Conservation (phyloP, 225 moss, liverwort and hornwort species). For the Thuidium tamariscinum region DNA sequence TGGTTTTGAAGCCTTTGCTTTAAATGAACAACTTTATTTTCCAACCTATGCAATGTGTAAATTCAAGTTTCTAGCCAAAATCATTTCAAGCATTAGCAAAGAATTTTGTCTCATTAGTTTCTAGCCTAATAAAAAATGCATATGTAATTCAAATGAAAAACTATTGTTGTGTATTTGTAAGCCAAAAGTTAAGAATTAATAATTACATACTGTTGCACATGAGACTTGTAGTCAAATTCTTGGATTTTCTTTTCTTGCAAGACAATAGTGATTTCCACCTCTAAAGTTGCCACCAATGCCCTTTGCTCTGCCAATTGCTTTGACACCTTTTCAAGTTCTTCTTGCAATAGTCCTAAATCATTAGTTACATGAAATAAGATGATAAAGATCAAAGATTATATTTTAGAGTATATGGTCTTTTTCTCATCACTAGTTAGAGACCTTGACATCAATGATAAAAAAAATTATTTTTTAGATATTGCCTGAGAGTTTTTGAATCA, state of each 20-base stretch:
- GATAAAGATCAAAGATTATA: background rate
- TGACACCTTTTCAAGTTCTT: slow-evolving; percentile 22
- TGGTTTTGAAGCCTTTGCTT: slow-evolving; percentile 15
- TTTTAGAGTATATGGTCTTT: fast-evolving
- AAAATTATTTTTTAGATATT: background rate
- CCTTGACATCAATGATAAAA: background rate
- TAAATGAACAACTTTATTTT: slow-evolving; percentile 13
- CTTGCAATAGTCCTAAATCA: background rate
- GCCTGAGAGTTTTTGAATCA: background rate
- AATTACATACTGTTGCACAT: slow-evolving; percentile 13
- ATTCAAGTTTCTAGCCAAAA: background rate
- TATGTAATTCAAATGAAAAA: background rate
- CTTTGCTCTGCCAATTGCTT: slow-evolving; percentile 36
- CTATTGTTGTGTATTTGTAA: background rate
- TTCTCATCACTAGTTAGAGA: background rate
- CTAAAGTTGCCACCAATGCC: slow-evolving; percentile 30
- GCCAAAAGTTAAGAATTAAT: background rate
- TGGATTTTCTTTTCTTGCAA: slow-evolving; percentile 40
- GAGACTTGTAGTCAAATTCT: slow-evolving; percentile 20
- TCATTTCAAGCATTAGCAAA: background rate
- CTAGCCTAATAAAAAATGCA: background rate
- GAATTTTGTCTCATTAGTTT: background rate
- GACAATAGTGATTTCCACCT: slow-evolving; percentile 23
- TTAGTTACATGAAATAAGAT: background rate
- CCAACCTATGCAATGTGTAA: background rate